These are phyloP conservation scores for Auricularia heimuer DNA, from an alignment of 768 basidiomycete species.

Conservation along the genomic window DNA sequence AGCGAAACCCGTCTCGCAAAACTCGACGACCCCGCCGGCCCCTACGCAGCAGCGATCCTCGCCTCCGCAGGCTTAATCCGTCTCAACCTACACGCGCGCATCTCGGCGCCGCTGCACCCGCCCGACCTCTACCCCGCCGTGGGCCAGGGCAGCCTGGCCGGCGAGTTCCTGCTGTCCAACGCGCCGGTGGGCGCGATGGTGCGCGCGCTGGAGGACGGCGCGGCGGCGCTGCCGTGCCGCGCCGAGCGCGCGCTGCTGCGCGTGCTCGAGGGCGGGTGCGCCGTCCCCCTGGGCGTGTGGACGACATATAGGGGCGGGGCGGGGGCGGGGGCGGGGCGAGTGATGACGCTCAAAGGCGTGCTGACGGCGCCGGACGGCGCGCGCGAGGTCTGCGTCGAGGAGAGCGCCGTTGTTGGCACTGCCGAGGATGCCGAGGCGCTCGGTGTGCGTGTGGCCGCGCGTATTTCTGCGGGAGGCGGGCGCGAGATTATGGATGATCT, in stretches of 20 bases:
- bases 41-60: slow-evolving; percentile 82
- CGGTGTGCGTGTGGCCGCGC: neutral
- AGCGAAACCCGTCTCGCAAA: slow-evolving; percentile 88
- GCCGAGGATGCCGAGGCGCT: neutral
- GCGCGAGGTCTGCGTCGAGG: neutral
- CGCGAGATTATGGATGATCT: neutral
- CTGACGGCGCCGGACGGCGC: neutral
- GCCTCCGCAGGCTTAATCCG: slow-evolving; percentile 64
- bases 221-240: slow-evolving; percentile 60
- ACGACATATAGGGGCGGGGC: slow-evolving; percentile 25
- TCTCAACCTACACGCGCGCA: slow-evolving; percentile 60
- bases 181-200: slow-evolving; percentile 44
- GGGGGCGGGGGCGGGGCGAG: neutral
- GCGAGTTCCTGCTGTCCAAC: slow-evolving; percentile 74
- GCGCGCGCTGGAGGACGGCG: slow-evolving; percentile 53
- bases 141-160: slow-evolving; percentile 83
- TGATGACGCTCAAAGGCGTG: neutral
- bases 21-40: slow-evolving; percentile 72
- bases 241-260: slow-evolving; percentile 84
- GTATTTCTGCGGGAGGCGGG: neutral
- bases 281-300: slow-evolving; percentile 84
- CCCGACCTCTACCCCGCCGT: slow-evolving; percentile 82
- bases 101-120: slow-evolving; percentile 61
- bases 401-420: neutral
- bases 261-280: slow-evolving; percentile 92